phyloP scores from a whole-genome alignment of 331 rosid species.

The Malus hybrid region DNA sequence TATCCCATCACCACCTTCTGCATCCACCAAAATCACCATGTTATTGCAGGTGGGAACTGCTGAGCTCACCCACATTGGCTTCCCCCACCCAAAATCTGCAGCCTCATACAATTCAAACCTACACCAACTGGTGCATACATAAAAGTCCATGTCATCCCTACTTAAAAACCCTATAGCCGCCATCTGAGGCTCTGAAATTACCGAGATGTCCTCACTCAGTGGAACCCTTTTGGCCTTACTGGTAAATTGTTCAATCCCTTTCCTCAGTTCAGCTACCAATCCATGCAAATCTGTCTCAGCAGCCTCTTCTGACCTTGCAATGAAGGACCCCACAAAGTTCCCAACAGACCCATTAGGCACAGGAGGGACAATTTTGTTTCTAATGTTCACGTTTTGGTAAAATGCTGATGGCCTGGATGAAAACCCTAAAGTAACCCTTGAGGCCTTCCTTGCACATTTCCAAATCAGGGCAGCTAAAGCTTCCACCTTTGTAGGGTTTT shows the following conservation, averaged over 20 bases:
- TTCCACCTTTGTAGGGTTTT: slow-evolving; percentile 4
- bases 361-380: background rate
- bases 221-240: background rate
- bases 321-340: background rate
- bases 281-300: too few species aligned
- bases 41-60: background rate
- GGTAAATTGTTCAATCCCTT: background rate
- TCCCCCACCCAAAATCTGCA: slow-evolving; percentile 15
- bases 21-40: background rate
- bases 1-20: background rate
- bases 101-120: slow-evolving; percentile 1
- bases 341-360: background rate
- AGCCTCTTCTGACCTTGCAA: too few species aligned
- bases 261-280: background rate
- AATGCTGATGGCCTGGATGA: slow-evolving; percentile 5
- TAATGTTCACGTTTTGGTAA: background rate
- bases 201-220: background rate
- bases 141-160: background rate
- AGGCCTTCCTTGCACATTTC: slow-evolving; percentile 9
- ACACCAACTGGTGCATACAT: slow-evolving; percentile 2
- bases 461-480: slow-evolving; percentile 1
- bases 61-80: slow-evolving; percentile 7
- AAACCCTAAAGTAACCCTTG: background rate
- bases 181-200: background rate
- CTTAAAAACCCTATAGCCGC: background rate